A percentile compares a stretch with the other conserved stretches of the same genome.
Evolutionary conservation across 805 yeast genomes (phyloP).

Genomic region (Osmozyma mogii): DNA sequence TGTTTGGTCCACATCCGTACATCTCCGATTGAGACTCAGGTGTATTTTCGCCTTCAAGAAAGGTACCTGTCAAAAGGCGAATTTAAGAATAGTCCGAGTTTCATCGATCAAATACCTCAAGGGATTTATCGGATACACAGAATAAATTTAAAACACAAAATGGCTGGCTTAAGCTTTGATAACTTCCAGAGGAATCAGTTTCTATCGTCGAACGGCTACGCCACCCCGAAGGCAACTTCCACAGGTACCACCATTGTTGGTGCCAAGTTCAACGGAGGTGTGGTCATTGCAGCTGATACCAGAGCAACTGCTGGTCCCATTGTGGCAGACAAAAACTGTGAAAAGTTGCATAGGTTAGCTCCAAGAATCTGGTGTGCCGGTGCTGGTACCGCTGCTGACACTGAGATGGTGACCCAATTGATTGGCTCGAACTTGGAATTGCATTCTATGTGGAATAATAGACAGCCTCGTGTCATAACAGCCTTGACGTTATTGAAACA

Average conservation of each 20-base stretch:
- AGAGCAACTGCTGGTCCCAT: slow-evolving; percentile 95
- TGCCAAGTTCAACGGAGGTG: slow-evolving; percentile 87
- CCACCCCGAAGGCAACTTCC: slow-evolving; percentile 83
- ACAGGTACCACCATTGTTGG: slow-evolving; percentile 99
- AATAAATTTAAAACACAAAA: no score
- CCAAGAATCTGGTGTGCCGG: slow-evolving; percentile 99
- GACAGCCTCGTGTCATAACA: slow-evolving; percentile 89
- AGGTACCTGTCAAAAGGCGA: no score
- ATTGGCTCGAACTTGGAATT: slow-evolving; percentile 86
- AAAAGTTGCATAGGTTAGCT: slow-evolving; percentile 81
- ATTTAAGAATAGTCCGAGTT: no score
- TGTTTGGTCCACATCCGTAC: no score
- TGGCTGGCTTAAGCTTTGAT: slow-evolving; percentile 91
- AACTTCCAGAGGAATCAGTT: slow-evolving; percentile 84
- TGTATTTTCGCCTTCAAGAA: no score
- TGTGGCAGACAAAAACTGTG: slow-evolving; percentile 98
- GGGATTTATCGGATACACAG: no score
- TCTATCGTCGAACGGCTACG: slow-evolving; percentile 64
- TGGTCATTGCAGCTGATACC: slow-evolving; percentile 96
- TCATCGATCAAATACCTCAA: no score
- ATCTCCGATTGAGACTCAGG: no score
- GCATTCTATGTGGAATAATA: slow-evolving; percentile 73
- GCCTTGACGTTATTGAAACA: slow-evolving; percentile 91
- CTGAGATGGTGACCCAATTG: slow-evolving; percentile 94
- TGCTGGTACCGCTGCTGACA: slow-evolving; percentile 99